These are phyloP conservation scores for Diddensiella caesifluorescens DNA, from an alignment of 805 yeast genomes.

Conservation along the genomic window DNA sequence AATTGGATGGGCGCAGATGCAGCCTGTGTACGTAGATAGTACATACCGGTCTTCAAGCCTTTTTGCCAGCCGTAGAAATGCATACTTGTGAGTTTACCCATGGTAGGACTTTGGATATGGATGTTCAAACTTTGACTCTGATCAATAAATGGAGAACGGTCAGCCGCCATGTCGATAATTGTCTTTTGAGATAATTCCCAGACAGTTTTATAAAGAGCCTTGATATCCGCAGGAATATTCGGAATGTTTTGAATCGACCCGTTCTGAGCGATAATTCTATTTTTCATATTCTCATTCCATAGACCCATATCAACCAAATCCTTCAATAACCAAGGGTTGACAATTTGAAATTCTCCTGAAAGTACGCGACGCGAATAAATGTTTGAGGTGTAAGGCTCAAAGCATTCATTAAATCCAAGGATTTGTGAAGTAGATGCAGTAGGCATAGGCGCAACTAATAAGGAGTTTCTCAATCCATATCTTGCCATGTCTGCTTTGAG, in stretches of 20 bases:
- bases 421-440: constrained; percentile 96
- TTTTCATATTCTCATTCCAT: constrained; percentile 73
- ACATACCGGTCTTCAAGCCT: constrained; percentile 97
- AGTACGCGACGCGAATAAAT: constrained; percentile 80
- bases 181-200: constrained; percentile 87
- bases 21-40: constrained; percentile 91
- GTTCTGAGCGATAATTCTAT: constrained; percentile 61
- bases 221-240: constrained; percentile 63
- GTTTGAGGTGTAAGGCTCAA: constrained; percentile 90
- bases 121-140: constrained; percentile 94
- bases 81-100: constrained; percentile 93
- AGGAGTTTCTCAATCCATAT: constrained; percentile 76
- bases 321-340: constrained; percentile 71
- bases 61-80: constrained; percentile 97
- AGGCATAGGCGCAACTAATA: constrained; percentile 92
- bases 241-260: constrained; percentile 79
- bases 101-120: constrained; percentile 78
- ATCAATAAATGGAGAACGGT: constrained; percentile 60
- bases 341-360: constrained; percentile 88
- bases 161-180: constrained; percentile 79
- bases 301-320: constrained; percentile 73
- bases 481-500: constrained; percentile 50
- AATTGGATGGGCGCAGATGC: constrained; percentile 94
- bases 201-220: constrained; percentile 73
- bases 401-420: constrained; percentile 85